These are phyloP conservation scores for Harringtonia aguacate DNA, from an alignment of 2,329 filamentous ascomycete species.

Conservation along the genomic window DNA sequence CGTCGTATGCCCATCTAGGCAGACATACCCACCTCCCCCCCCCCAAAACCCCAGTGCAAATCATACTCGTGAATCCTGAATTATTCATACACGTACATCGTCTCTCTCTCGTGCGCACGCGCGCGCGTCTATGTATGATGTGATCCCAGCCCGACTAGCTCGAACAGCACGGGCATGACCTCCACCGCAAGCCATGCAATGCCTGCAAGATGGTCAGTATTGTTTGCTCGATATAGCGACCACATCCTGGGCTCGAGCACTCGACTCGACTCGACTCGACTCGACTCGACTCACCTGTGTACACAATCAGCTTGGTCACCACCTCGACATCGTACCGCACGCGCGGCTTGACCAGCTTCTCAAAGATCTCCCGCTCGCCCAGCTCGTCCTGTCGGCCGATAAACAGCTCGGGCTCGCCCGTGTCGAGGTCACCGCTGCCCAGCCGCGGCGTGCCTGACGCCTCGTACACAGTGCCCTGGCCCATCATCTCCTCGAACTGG, in stretches of 20 bases:
- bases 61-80: too few species aligned
- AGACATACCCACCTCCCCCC: too few species aligned
- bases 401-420: constrained; percentile 23
- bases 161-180: constrained; percentile 62
- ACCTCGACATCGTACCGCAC: constrained; percentile 98
- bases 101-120: too few species aligned
- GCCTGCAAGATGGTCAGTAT: too few species aligned
- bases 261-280: not conserved
- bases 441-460: constrained; percentile 11
- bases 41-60: too few species aligned
- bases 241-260: too few species aligned
- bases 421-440: not conserved
- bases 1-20: too few species aligned
- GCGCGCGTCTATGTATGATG: constrained; percentile 1
- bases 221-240: too few species aligned
- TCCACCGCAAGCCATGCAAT: constrained; percentile 77
- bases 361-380: constrained; percentile 73
- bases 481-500: constrained; percentile 66
- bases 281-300: constrained; percentile 56
- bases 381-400: constrained; percentile 37
- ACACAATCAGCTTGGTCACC: constrained; percentile 91
- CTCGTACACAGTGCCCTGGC: constrained; percentile 43
- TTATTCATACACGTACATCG: too few species aligned
- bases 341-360: constrained; percentile 69
- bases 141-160: constrained; percentile 36